A percentile compares a stretch with the other conserved stretches of the same genome.
phyloP scores from a whole-genome alignment of 2,329 filamentous ascomycete genomes.

The Ceratocystis eucalypticola region DNA sequence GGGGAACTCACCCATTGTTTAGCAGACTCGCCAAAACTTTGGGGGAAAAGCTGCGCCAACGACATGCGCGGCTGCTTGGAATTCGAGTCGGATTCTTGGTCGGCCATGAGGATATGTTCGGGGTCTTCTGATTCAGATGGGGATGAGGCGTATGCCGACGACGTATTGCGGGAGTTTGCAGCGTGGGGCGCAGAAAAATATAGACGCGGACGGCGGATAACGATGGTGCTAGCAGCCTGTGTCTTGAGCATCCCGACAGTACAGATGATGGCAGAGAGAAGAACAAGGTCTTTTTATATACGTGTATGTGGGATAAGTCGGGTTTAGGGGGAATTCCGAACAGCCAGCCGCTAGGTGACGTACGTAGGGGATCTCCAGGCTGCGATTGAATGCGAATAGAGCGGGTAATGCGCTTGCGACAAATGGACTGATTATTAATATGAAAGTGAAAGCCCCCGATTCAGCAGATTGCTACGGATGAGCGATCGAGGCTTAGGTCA shows the following conservation, averaged over 20 bases:
- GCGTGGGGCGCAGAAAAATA: slow-evolving; percentile 23
- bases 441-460: not conserved
- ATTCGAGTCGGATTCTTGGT: slow-evolving; percentile 21
- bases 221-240: slow-evolving; percentile 27
- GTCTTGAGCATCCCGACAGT: slow-evolving; percentile 35
- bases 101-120: slow-evolving; percentile 21
- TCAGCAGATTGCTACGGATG: not conserved
- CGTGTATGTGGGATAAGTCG: not conserved
- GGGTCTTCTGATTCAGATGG: slow-evolving; percentile 22
- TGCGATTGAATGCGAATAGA: slow-evolving; percentile 18
- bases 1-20: slow-evolving; percentile 64
- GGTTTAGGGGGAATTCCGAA: not conserved
- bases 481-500: not conserved
- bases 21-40: slow-evolving; percentile 83
- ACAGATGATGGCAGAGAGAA: not conserved
- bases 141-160: slow-evolving; percentile 13
- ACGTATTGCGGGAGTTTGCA: slow-evolving; percentile 14
- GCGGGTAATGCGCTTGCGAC: not conserved
- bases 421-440: slow-evolving; percentile 1
- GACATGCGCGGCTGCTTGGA: slow-evolving; percentile 24
- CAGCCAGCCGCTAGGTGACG: not conserved
- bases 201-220: slow-evolving; percentile 32
- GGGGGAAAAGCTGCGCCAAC: slow-evolving; percentile 50
- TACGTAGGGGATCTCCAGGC: slow-evolving; percentile 9
- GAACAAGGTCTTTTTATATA: not conserved